phyloP scores from a whole-genome alignment of 2,329 filamentous ascomycete species.

The Cercospora sojina region DNA sequence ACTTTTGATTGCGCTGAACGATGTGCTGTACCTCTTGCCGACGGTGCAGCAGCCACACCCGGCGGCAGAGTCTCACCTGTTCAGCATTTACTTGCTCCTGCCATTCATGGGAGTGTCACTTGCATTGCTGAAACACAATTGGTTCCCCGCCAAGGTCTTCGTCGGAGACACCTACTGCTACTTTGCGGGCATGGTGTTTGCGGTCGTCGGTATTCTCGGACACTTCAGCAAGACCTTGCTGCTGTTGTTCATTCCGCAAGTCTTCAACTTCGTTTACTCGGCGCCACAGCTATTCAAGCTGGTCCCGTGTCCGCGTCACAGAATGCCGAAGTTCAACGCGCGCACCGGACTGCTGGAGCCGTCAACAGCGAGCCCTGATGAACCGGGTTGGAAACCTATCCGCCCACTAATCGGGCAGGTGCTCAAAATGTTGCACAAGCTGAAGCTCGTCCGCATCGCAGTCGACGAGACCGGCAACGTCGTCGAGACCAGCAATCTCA shows the following conservation, averaged over 20 bases:
- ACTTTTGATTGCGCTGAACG: conserved; percentile 78
- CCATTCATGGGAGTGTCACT: conserved; percentile 91
- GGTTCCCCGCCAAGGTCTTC: conserved; percentile 93
- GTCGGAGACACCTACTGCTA: conserved; percentile 99
- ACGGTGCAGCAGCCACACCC: conserved; percentile 74
- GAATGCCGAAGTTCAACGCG: conserved; percentile 84
- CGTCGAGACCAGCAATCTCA: conserved; percentile 82
- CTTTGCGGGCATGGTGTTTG: conserved; percentile 98
- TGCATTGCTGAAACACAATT: conserved; percentile 86
- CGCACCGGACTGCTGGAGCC: conserved; percentile 82
- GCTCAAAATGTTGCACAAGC: conserved; percentile 66
- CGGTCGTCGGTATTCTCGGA: conserved; percentile 91
- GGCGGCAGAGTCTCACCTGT: conserved; percentile 90
- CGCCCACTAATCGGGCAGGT: conserved; percentile 59
- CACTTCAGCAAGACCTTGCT: conserved; percentile 98
- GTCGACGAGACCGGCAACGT: conserved; percentile 68
- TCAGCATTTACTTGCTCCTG: conserved; percentile 90
- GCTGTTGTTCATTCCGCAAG: conserved; percentile 85
- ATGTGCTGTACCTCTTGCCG: conserved; percentile 75
- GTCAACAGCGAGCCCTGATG: conserved; percentile 69
- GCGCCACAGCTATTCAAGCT: conserved; percentile 86
- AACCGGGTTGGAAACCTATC: conserved; percentile 60
- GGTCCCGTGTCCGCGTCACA: conserved; percentile 88
- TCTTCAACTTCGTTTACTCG: conserved; percentile 96
- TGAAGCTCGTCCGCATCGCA: conserved; percentile 68